Base-by-base conservation (phyloP, 192 early-diverging fungal species). In the Mortierella claussenii region DNA sequence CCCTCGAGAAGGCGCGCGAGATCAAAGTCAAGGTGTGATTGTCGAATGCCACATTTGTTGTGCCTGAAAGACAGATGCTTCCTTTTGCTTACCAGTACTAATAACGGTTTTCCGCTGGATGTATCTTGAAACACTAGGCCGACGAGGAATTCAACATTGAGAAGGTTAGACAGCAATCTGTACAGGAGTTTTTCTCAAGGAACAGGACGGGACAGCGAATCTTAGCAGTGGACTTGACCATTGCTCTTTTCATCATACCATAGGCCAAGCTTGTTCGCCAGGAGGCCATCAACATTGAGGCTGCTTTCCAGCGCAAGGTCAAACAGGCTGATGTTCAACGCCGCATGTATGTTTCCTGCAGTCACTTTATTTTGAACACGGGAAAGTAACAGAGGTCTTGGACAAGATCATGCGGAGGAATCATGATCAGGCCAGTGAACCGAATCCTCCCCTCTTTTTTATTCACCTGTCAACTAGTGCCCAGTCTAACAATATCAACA, bases 91-190 rank as follows among this genome's bases (percentile, higher is more conserved):
- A n/a, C n/a, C n/a, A n/a, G n/a, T n/a, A n/a, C 9, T 27, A 46
- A 52, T 45, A 51, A 1, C 45, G n/a, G 8, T 21, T 31, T 47
- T 43, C 21, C 11, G 26, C 30, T 59, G 28, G 2, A 68, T 51
- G 33, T 42, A 31, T 21, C 17, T 36, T 42, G 4, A 23, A 12
- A 20, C 5, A 0, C 20, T 68, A 94, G 92, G 97, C 97, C 52
- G 96, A 99, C 81, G 97, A 99, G 68, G 97, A 99, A 74, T 99
- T 98, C 89, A 99, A 99, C 85, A 99, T 99, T 86, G 97, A 99
- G 86, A 96, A 96, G 89, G 88, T 88, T 46, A 60, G 49, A 32
- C n/a, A n/a, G n/a, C n/a, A n/a, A n/a, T n/a, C n/a, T n/a, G n/a
- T n/a, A n/a, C n/a, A n/a, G n/a, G n/a, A n/a, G n/a, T n/a, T n/a